Evolutionary conservation across 1,139 yeast species (phyloP).

Genomic region (Diutina catenulata): DNA sequence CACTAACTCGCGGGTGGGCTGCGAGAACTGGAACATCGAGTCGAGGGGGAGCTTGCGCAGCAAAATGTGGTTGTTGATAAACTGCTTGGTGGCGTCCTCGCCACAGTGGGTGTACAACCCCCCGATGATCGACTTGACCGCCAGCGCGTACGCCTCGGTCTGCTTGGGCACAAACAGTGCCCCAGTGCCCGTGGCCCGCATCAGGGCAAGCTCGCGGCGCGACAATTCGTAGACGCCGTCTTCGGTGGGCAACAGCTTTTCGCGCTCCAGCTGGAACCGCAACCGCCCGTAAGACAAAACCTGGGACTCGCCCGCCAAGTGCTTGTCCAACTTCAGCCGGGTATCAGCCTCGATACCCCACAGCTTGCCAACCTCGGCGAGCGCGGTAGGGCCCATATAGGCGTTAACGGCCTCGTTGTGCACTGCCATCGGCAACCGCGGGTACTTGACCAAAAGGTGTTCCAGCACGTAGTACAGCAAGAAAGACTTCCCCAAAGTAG

Average conservation of each 20-base stretch:
- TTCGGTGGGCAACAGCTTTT: conserved; percentile 28
- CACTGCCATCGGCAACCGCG: conserved; percentile 77
- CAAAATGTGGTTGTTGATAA: conserved; percentile 61
- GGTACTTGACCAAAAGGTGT: conserved; percentile 61
- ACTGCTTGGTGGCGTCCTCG: conserved; percentile 45
- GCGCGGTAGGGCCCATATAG: conserved; percentile 52
- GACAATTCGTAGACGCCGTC: conserved; percentile 40
- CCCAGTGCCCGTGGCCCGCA: conserved; percentile 10
- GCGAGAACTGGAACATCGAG: conserved; percentile 65
- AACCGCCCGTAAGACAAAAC: conserved; percentile 53
- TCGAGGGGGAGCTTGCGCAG: conserved; percentile 69
- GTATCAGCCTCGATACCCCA: conserved; percentile 89
- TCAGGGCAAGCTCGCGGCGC: conserved; percentile 14
- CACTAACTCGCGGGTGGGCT: conserved; percentile 79
- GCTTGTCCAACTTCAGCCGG: conserved; percentile 52
- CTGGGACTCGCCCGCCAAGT: conserved; percentile 58
- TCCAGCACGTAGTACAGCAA: conserved; percentile 70
- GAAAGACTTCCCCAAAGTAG: conserved; percentile 68
- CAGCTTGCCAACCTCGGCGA: conserved; percentile 50
- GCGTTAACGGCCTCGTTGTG: conserved; percentile 66
- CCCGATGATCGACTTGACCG: conserved; percentile 63
- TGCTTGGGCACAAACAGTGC: conserved; percentile 18
- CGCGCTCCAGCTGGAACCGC: conserved; percentile 30
- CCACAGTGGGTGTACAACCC: conserved; percentile 61
- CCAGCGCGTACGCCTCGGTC: conserved; percentile 36